Evolutionary conservation across 495 filamentous ascomycete genomes (phyloP), one percentile per base, ranked within the genome.

Genomic region (Penicillium coprophilum): DNA sequence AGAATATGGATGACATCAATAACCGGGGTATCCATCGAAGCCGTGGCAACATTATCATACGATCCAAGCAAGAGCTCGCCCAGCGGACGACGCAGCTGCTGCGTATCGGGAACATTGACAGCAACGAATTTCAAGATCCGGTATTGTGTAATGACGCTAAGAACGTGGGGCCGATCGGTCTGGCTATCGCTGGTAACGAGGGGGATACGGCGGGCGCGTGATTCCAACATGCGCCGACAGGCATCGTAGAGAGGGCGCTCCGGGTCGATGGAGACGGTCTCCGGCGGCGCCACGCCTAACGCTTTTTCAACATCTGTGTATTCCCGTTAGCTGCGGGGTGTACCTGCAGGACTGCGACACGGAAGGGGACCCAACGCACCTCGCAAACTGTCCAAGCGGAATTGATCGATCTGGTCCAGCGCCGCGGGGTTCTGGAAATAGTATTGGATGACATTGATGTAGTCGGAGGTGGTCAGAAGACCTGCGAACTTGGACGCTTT

Each of bases 381-480:
- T 81, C 92, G 82, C 48, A 99, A 84, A 66, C 90, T 96, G 76
- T 90, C 92, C 47, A 99, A 77, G 32, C 90, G 89, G 73, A 99
- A 97, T 67, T 96, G 88, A 66, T 97, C 94, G 66, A 97, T 87
- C 66, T 92, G 82, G 53, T 86, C 84, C 51, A 99, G 80, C 12
- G 90, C 87, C 43, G 93, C 90, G 15, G 95, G 95, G 63, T 93
- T 96, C 75, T 97, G 93, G 85, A 94, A 97, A 77, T 97, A 97
- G 72, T 97, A 99, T 74, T 97, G 95, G 50, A 99, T 95, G 53
- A 99, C 88, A 69, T 99, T 99, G 78, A 99, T 79, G 71, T 94
- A 99, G 71, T 99, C 94, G 58, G 91, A 94, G 45, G 90, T 95
- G 20, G 94, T 97, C 65, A 99, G 81, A 23, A 97, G 80, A 48